A percentile compares a stretch with the other conserved stretches of the same genome.
Evolutionary conservation across 768 basidiomycete species (phyloP).

Genomic region (Serendipita sp.): DNA sequence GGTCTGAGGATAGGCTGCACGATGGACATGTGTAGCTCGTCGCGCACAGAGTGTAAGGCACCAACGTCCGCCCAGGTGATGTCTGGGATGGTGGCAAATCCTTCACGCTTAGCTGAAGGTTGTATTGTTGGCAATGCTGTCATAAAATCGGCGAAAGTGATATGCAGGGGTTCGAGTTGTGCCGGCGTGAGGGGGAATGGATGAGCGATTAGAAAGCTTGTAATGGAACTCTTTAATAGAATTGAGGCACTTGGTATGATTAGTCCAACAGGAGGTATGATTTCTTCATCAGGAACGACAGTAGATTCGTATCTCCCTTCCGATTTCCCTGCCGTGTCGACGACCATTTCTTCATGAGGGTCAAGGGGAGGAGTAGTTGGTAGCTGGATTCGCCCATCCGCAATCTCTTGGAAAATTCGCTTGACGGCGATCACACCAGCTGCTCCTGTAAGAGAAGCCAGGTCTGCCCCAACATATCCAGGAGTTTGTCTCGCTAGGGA

Average conservation of each 20-base stretch:
- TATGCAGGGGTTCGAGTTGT: slow-evolving; percentile 68
- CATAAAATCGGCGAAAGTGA: slow-evolving; percentile 67
- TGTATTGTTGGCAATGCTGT: slow-evolving; percentile 78
- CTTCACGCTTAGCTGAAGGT: slow-evolving; percentile 93
- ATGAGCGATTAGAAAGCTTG: slow-evolving; percentile 78
- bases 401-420: slow-evolving; percentile 67
- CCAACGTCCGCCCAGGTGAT: slow-evolving; percentile 93
- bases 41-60: slow-evolving; percentile 69
- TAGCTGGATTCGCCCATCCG: slow-evolving; percentile 42
- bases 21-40: slow-evolving; percentile 94
- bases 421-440: slow-evolving; percentile 95
- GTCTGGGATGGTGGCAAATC: slow-evolving; percentile 92
- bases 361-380: neutral
- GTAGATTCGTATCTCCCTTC: neutral
- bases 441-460: slow-evolving; percentile 78
- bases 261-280: neutral
- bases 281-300: slow-evolving; percentile 19
- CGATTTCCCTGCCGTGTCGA: slow-evolving; percentile 20
- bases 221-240: slow-evolving; percentile 45
- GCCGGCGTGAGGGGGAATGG: slow-evolving; percentile 60
- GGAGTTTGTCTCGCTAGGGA: slow-evolving; percentile 85
- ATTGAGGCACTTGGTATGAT: neutral
- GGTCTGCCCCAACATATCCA: slow-evolving; percentile 93
- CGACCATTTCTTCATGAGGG: slow-evolving; percentile 22
- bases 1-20: slow-evolving; percentile 85